Evolutionary conservation across 352 stramenopile species (phyloP).

Genomic region (Phytophthora tubulina): DNA sequence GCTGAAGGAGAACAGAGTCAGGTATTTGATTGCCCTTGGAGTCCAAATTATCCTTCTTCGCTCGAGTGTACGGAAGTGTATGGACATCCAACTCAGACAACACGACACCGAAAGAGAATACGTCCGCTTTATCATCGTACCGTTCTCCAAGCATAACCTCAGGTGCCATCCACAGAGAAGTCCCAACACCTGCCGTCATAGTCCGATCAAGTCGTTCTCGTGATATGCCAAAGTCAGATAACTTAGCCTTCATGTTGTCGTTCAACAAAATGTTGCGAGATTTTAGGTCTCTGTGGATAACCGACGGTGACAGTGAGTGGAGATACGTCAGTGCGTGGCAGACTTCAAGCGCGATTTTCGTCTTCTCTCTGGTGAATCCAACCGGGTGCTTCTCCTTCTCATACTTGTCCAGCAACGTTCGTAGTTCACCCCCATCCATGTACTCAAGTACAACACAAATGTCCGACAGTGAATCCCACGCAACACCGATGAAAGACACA

Average conservation of each 20-base stretch:
- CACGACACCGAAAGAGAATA: conserved; percentile 73
- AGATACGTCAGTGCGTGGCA: conserved; percentile 52
- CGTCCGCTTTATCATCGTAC: conserved; percentile 60
- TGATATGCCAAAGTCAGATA: conserved; percentile 74
- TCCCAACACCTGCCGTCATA: conserved; percentile 61
- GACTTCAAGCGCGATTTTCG: conserved; percentile 45
- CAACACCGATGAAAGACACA: conserved; percentile 51
- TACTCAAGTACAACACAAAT: conserved; percentile 58
- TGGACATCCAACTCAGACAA: conserved; percentile 65
- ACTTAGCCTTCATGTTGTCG: conserved; percentile 55
- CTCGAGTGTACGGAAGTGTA: conserved; percentile 26
- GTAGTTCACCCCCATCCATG: conserved; percentile 60
- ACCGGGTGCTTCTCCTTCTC: conserved; percentile 30
- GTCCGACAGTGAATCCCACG: conserved; percentile 54
- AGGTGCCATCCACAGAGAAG: conserved; percentile 66
- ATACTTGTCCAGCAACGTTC: conserved; percentile 43
- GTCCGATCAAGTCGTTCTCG: conserved; percentile 32
- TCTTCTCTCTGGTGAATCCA: conserved; percentile 31
- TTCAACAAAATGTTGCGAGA: conserved; percentile 65
- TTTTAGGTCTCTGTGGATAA: conserved; percentile 53
- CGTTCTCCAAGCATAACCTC: conserved; percentile 73
- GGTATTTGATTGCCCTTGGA: conserved; percentile 19
- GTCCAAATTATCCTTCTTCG: conserved; percentile 32
- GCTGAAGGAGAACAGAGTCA: conserved; percentile 29
- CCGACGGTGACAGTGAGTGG: conserved; percentile 35